Conservation (phyloP, 441 rosid species). For the Syzygium syzygioides region DNA sequence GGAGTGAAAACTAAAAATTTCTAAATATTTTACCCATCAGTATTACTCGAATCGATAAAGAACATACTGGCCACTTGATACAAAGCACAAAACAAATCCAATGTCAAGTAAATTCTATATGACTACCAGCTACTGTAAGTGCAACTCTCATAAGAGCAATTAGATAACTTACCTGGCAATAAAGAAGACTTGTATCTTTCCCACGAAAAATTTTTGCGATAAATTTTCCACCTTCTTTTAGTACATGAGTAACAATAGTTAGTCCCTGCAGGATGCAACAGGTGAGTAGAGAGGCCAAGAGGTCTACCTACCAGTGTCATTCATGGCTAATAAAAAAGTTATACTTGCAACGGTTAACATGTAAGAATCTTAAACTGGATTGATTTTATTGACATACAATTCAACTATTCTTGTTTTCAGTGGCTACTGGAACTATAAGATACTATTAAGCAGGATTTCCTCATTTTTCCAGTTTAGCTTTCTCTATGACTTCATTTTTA, state of each 20-base stretch:
- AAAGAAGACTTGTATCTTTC: conserved; percentile 94
- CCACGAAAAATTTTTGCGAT: conserved; percentile 96
- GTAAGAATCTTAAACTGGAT: not conserved
- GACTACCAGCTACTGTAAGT: not conserved
- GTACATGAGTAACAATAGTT: conserved; percentile 84
- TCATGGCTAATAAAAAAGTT: not conserved
- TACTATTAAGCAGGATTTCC: not conserved
- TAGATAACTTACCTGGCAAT: conserved; percentile 60
- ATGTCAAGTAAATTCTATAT: not conserved
- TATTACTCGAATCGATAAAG: not conserved
- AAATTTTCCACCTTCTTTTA: conserved; percentile 85
- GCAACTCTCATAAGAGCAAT: not conserved
- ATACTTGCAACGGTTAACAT: not conserved
- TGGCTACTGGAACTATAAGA: not conserved
- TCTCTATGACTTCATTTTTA: not conserved
- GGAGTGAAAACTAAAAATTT: not conserved
- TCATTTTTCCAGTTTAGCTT: not conserved
- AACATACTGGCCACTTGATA: not conserved
- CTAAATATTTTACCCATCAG: not conserved
- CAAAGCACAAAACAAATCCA: not conserved
- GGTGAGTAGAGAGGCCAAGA: not conserved
- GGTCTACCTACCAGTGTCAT: not conserved
- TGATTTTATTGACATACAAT: not conserved
- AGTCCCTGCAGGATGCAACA: conserved; percentile 47
- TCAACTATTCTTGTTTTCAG: not conserved